These are phyloP conservation scores for Teratosphaeria destructans DNA, from an alignment of 2,329 filamentous ascomycete genomes.

Conservation along the genomic window DNA sequence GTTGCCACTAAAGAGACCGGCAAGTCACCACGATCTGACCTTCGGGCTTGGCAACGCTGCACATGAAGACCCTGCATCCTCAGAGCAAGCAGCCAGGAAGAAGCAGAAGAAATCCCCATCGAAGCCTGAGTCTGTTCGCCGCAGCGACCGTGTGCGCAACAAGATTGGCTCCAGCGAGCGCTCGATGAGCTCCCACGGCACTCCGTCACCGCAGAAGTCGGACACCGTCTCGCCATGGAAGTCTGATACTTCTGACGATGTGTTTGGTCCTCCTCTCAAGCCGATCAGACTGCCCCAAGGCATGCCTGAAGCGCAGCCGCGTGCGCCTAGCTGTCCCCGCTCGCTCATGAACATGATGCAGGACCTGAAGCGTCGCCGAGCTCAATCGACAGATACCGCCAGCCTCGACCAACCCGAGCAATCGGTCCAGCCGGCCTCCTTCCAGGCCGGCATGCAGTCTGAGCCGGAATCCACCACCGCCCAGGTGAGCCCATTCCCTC, in stretches of 20 bases:
- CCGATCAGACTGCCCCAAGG: too few species aligned
- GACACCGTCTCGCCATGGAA: neutral
- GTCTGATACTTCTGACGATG: neutral
- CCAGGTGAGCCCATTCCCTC: neutral
- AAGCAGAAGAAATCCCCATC: neutral
- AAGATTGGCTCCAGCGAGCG: slow-evolving; percentile 8
- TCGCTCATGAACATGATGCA: neutral
- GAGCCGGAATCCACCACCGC: too few species aligned
- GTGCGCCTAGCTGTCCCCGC: neutral
- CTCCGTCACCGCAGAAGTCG: neutral
- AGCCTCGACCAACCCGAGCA: neutral
- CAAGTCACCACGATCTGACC: neutral
- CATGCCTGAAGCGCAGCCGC: neutral
- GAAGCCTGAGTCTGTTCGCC: slow-evolving; percentile 4
- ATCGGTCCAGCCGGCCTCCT: neutral
- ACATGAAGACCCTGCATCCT: neutral
- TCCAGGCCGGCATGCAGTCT: neutral
- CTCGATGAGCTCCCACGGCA: neutral
- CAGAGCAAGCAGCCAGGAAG: neutral
- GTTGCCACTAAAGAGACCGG: neutral
- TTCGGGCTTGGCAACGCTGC: neutral
- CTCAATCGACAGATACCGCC: neutral
- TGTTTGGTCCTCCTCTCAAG: neutral
- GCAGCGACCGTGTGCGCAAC: slow-evolving; percentile 9
- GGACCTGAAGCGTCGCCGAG: neutral